These are phyloP conservation scores for Pelargonium nanum DNA, from an alignment of 345 rosid species.

Conservation along the genomic window DNA sequence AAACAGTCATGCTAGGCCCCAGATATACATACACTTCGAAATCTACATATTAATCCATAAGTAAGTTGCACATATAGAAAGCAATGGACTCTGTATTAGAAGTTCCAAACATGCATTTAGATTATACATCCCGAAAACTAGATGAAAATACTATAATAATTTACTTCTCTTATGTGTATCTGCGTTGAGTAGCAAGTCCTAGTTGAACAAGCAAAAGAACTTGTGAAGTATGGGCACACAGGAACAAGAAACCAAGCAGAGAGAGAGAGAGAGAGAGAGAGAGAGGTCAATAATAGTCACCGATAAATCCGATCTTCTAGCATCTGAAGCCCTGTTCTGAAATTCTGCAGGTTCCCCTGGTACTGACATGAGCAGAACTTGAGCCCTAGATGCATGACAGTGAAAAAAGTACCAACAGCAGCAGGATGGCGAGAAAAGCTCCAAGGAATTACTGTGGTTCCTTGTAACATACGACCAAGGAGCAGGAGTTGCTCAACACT, in stretches of 20 bases:
- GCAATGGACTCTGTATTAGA: not conserved
- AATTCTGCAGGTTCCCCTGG: conserved; percentile 79
- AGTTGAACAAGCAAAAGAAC: too few relatives aligned
- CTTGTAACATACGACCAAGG: conserved; percentile 83
- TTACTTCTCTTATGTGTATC: too few relatives aligned
- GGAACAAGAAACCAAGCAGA: not conserved
- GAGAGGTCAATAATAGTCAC: conserved; percentile 22
- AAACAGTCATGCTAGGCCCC: not conserved
- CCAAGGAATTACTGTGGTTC: conserved; percentile 78
- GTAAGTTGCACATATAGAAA: not conserved
- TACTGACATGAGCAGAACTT: conserved; percentile 85
- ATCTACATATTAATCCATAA: not conserved
- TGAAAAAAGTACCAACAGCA: conserved; percentile 91
- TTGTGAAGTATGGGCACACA: too few relatives aligned
- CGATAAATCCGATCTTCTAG: conserved; percentile 90
- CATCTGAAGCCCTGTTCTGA: conserved; percentile 79
- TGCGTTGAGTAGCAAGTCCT: too few relatives aligned
- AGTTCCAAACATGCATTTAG: not conserved
- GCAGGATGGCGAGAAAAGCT: conserved; percentile 95
- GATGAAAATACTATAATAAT: too few relatives aligned
- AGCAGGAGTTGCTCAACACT: conserved; percentile 94
- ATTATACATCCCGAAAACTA: not conserved
- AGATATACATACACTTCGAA: not conserved
- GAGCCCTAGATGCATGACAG: conserved; percentile 93
- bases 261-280: not conserved